Evolutionary conservation across 2,329 filamentous ascomycete species (phyloP).

Genomic region (Claviceps humidiphila): DNA sequence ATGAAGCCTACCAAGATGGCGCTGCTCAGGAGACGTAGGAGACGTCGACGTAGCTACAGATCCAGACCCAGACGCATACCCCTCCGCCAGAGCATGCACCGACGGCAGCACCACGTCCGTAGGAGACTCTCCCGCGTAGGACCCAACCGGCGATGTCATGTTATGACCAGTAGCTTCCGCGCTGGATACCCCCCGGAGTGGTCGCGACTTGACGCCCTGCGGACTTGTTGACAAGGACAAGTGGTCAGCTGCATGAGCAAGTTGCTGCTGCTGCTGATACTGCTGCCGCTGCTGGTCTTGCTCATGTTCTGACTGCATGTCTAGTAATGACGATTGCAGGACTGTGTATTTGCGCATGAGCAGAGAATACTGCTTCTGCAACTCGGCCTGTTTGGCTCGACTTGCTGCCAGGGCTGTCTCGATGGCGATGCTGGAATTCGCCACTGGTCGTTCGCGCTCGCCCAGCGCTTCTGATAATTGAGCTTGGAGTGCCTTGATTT

Average conservation of each 20-base stretch:
- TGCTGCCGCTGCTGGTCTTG: background rate
- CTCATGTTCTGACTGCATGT: conserved; percentile 26
- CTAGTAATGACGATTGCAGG: conserved; percentile 35
- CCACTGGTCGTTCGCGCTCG: conserved; percentile 12
- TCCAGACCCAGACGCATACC: conserved; percentile 11
- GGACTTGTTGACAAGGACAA: conserved; percentile 26
- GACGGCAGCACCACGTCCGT: background rate
- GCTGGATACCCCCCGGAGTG: conserved; percentile 31
- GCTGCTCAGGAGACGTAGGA: conserved; percentile 24
- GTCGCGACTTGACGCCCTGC: conserved; percentile 22
- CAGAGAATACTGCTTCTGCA: conserved; percentile 37
- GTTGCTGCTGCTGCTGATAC: background rate
- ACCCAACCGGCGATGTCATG: conserved; percentile 27
- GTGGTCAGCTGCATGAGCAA: conserved; percentile 18
- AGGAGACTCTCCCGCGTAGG: conserved; percentile 11
- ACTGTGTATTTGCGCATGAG: conserved; percentile 39
- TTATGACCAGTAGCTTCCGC: conserved; percentile 30
- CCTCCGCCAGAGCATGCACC: background rate
- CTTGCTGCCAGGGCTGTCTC: conserved; percentile 36
- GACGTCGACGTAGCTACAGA: conserved; percentile 17
- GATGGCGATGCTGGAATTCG: conserved; percentile 24
- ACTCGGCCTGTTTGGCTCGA: conserved; percentile 37
- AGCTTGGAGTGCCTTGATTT: conserved; percentile 33
- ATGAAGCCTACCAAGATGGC: conserved; percentile 28
- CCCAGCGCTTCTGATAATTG: conserved; percentile 28